Conservation (phyloP, 2,329 filamentous ascomycete genomes). For the Diaporthe helianthi region DNA sequence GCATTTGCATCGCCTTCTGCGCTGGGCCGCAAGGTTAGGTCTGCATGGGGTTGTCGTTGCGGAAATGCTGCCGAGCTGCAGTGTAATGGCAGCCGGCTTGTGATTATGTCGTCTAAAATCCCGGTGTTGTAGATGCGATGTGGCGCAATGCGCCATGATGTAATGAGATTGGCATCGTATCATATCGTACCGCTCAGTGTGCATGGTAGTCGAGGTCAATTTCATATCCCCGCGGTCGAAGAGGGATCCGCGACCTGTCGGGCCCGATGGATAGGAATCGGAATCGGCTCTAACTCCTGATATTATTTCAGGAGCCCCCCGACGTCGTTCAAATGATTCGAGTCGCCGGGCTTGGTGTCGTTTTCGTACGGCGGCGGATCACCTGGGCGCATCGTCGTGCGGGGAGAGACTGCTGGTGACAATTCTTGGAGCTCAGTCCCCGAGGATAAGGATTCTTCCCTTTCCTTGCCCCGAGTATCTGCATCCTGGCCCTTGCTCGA, state of each 20-base stretch:
- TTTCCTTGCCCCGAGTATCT: conserved; percentile 9
- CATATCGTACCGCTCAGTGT: background rate
- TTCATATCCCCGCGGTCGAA: background rate
- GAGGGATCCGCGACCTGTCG: background rate
- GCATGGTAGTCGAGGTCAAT: background rate
- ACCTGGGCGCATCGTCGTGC: conserved; percentile 8
- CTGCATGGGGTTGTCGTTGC: background rate
- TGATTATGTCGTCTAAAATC: background rate
- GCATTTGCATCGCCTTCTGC: background rate
- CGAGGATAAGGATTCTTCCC: conserved; percentile 5
- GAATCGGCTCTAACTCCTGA: background rate
- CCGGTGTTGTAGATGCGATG: background rate
- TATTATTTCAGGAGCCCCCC: conserved; percentile 37
- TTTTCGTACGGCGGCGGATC: conserved; percentile 33
- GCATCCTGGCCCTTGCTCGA: background rate
- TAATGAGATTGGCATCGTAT: background rate
- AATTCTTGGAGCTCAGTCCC: conserved; percentile 52
- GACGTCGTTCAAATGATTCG: conserved; percentile 36
- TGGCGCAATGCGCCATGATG: background rate
- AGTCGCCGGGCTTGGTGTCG: conserved; percentile 8
- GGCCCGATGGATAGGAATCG: background rate
- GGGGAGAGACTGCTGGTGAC: conserved; percentile 28
- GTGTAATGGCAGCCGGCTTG: background rate
- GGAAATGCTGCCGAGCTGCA: background rate
- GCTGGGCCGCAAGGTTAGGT: background rate